Evolutionary conservation across 2,329 filamentous ascomycete species (phyloP), one percentile per base, ranked within the genome.

Genomic region (Aspergillus bombycis): DNA sequence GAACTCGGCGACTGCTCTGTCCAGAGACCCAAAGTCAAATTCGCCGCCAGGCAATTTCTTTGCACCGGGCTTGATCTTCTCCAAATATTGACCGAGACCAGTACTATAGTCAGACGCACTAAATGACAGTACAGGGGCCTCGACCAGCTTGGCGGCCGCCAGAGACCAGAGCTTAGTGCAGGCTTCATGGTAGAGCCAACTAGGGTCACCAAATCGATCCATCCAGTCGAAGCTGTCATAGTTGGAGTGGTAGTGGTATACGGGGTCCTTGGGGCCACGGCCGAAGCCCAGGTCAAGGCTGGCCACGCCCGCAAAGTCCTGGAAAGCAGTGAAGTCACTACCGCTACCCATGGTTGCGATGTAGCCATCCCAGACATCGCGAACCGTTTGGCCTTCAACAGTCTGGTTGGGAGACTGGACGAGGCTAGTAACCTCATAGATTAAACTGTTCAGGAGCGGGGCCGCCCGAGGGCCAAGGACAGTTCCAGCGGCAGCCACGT

Each of bases 151-250:
- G 4, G 87, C 87, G 1, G 88, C 81, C 26, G 89, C 79, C 48
- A 92, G 74, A 21, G 85, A 86, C 52, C 90, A 83, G 14, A 94
- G 75, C 73, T 91, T 89, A 2, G 90, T 84, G 80, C 89, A 86
- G 55, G 89, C 82, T 65, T 83, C 70, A 70, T 90, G 88, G 69
- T 89, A 88, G 9, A 83, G 74, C 77, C 85, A 89, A 12, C 76
- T 79, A 0, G 82, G 80, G 68, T 96, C 93, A 4, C 92, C 92
- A 68, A 88, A 93, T 3, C 82, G 89, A 16, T 89, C 84, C 91
- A 95, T 95, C 92, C 92, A 96, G 71, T 89, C 82, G 73, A 91
- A 94, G 38, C 86, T 91, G 73, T 96, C 93, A 73, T 94, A 96
- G 78, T 95, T 95, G 65, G 87, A 82, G 70, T 96, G 92, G 72